These are phyloP conservation scores for Calocera viscosa DNA, from an alignment of 768 basidiomycete species.

Conservation along the genomic window DNA sequence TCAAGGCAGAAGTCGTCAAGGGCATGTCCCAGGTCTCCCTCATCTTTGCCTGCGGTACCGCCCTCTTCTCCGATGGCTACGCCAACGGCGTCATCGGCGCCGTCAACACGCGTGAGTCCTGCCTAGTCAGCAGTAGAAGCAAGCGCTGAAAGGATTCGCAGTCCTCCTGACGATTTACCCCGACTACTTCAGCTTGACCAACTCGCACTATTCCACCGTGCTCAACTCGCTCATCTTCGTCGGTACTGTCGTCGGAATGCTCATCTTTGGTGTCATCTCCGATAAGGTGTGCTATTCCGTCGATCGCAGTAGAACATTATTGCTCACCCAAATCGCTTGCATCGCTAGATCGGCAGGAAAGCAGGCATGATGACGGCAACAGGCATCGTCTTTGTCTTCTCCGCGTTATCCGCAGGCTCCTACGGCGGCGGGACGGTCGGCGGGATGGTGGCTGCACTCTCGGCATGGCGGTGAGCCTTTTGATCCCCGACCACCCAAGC, in stretches of 20 bases:
- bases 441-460: conserved; percentile 67
- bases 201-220: conserved; percentile 47
- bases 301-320: conserved; percentile 8
- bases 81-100: conserved; percentile 66
- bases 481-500: not conserved
- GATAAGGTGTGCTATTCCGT: conserved; percentile 15
- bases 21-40: conserved; percentile 50
- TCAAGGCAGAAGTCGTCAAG: conserved; percentile 6
- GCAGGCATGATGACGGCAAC: conserved; percentile 84
- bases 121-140: not conserved
- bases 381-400: conserved; percentile 73
- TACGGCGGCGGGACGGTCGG: conserved; percentile 58
- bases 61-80: conserved; percentile 79
- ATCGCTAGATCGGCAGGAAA: conserved; percentile 63
- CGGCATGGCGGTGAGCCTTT: conserved; percentile 51
- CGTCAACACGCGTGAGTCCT: conserved; percentile 27
- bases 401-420: conserved; percentile 68
- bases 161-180: conserved; percentile 57
- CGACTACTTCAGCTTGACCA: conserved; percentile 30
- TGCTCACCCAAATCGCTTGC: conserved; percentile 47
- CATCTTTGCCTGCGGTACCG: conserved; percentile 82
- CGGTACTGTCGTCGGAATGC: conserved; percentile 78
- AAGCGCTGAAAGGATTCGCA: not conserved
- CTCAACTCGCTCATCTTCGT: conserved; percentile 67
- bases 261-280: conserved; percentile 40